These are phyloP conservation scores for Cryphonectria nitschkei DNA, from an alignment of 2,329 filamentous ascomycete genomes.

Conservation along the genomic window DNA sequence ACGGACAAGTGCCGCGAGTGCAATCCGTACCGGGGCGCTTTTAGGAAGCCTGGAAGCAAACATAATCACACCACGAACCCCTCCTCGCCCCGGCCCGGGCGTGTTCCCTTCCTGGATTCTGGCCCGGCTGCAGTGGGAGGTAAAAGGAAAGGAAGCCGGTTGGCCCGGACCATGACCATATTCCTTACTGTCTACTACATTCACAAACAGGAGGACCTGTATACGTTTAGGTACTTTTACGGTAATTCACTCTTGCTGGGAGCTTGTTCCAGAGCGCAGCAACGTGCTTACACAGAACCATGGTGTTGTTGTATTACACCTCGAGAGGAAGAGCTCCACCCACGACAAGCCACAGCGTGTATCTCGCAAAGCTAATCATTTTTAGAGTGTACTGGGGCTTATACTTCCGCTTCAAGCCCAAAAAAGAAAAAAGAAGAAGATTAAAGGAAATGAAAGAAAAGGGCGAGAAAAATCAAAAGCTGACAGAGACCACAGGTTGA, in stretches of 20 bases:
- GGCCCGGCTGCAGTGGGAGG: background rate
- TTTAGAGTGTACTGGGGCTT: background rate
- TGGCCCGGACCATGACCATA: background rate
- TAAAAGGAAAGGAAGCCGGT: background rate
- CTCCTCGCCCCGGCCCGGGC: background rate
- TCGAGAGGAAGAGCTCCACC: background rate
- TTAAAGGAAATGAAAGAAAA: background rate
- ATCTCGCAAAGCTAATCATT: background rate
- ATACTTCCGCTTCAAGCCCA: background rate
- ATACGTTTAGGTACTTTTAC: no score
- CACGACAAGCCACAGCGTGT: background rate
- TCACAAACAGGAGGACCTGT: background rate
- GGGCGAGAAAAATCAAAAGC: no score
- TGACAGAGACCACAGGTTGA: background rate
- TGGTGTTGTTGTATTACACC: background rate
- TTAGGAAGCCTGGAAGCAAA: background rate
- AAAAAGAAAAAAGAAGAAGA: background rate
- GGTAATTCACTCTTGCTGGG: background rate
- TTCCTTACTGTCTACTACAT: background rate
- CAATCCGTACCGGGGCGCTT: background rate
- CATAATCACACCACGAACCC: background rate
- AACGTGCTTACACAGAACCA: no score
- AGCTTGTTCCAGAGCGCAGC: background rate
- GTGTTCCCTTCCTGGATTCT: background rate
- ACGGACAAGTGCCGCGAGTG: background rate